Conservation (phyloP, 2,329 filamentous ascomycete genomes). For the Catunica adiposa region DNA sequence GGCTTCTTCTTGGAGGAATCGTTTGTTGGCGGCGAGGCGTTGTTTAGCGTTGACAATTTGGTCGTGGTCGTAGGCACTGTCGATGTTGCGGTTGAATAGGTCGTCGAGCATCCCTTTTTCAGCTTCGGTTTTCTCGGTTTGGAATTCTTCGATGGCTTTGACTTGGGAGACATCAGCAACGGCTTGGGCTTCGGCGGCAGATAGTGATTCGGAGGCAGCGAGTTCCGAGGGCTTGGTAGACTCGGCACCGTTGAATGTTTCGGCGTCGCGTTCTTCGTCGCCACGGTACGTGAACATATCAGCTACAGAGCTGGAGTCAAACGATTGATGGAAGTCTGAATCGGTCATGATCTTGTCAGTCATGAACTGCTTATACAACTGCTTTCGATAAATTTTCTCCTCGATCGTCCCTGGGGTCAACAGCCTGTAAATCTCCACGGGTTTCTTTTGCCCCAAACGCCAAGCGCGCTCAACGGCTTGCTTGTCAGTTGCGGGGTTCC, state of each 20-base stretch:
- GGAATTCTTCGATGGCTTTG: constrained; percentile 47
- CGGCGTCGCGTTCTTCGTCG: constrained; percentile 56
- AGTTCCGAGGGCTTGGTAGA: neutral
- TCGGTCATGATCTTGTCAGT: constrained; percentile 93
- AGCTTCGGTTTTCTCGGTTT: constrained; percentile 28
- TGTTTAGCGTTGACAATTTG: constrained; percentile 67
- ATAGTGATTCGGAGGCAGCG: neutral
- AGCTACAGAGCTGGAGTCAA: constrained; percentile 77
- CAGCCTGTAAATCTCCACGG: constrained; percentile 91
- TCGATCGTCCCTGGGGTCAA: constrained; percentile 97
- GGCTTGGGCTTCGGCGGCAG: constrained; percentile 8
- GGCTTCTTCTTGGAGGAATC: constrained; percentile 57
- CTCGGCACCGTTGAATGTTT: constrained; percentile 76
- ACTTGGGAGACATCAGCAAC: constrained; percentile 23
- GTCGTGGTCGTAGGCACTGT: constrained; percentile 87
- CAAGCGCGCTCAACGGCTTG: constrained; percentile 92
- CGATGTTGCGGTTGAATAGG: constrained; percentile 75
- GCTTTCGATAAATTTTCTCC: constrained; percentile 96
- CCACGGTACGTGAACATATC: constrained; percentile 62
- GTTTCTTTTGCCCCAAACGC: constrained; percentile 85
- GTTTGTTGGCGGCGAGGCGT: constrained; percentile 55
- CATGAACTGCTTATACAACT: constrained; percentile 96
- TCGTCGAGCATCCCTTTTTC: constrained; percentile 73
- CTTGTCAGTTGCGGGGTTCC: constrained; percentile 93
- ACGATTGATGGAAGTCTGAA: constrained; percentile 80